Percentiles rank a stretch among this genome's conserved stretches.
phyloP scores from a whole-genome alignment of 352 stramenopile genomes.

The Phytophthora citrophthora region DNA sequence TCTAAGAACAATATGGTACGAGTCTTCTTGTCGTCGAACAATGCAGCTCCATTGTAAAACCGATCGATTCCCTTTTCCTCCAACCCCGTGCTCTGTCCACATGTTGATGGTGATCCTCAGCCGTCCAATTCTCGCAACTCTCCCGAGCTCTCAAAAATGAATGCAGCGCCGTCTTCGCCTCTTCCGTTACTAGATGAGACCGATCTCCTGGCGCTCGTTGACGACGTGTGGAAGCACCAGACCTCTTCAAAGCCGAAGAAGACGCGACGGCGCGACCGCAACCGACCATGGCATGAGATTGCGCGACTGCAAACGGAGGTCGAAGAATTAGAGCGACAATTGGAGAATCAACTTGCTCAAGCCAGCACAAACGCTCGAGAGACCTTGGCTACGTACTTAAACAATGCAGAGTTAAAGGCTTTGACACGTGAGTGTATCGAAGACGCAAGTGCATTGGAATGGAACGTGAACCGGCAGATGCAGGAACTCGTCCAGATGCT shows the following conservation, averaged over 20 bases:
- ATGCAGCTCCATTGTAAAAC: too few species aligned
- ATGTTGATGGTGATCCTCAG: too few species aligned
- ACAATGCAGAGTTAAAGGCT: conserved; percentile 2
- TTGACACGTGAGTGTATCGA: conserved; percentile 2
- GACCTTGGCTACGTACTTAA: not conserved
- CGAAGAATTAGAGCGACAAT: conserved; percentile 3
- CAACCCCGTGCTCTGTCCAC: too few species aligned
- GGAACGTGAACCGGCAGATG: conserved; percentile 1
- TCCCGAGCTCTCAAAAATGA: not conserved
- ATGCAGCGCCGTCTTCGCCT: not conserved
- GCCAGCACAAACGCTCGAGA: not conserved
- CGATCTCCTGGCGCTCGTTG: not conserved
- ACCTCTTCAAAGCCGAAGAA: not conserved
- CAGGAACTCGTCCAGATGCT: conserved; percentile 2
- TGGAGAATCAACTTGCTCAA: not conserved
- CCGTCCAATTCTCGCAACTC: not conserved
- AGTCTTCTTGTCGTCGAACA: too few species aligned
- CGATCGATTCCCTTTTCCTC: too few species aligned
- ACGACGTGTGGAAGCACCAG: not conserved
- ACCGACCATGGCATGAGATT: conserved; percentile 13
- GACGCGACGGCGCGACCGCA: conserved; percentile 9
- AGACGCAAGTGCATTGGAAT: not conserved
- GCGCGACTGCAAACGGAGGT: conserved; percentile 3
- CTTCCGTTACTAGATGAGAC: not conserved
- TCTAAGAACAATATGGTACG: too few species aligned